Percentiles rank a stretch among this genome's conserved stretches.
Conservation (phyloP, 768 basidiomycete genomes). For the Chalciporus pseudorubinellus region DNA sequence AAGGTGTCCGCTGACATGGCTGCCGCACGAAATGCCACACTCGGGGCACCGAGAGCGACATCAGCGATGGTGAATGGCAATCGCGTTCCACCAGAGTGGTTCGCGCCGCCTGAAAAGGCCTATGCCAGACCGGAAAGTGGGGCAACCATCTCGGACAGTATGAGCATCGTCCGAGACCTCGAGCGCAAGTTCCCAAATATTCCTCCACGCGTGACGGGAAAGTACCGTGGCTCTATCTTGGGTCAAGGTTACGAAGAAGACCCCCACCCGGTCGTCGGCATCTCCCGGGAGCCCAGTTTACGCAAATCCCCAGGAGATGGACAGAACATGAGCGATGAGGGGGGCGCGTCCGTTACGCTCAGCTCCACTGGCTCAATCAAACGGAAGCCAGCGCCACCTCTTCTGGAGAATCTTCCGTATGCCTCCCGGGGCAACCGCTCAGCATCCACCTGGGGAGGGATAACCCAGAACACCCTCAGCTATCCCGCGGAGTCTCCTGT, state of each 20-base stretch:
- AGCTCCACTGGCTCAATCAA: constrained; percentile 26
- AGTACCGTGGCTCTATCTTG: constrained; percentile 25
- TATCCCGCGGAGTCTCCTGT: constrained; percentile 2
- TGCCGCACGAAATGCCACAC: background rate
- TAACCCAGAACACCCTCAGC: constrained; percentile 8
- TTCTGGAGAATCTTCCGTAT: constrained; percentile 16
- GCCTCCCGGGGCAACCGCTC: constrained; percentile 4
- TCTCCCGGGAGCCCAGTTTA: constrained; percentile 25
- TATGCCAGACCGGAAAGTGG: constrained; percentile 22
- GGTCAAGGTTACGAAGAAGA: constrained; percentile 24
- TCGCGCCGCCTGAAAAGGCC: constrained; percentile 5
- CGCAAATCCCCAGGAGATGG: constrained; percentile 1
- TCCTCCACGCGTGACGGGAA: constrained; percentile 36
- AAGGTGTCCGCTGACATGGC: constrained; percentile 12
- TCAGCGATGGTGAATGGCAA: constrained; percentile 5
- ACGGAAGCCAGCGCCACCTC: constrained; percentile 31
- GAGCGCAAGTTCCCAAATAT: constrained; percentile 53
- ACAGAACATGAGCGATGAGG: constrained; percentile 14
- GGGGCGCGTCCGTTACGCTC: constrained; percentile 1
- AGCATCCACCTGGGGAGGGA: constrained; percentile 24
- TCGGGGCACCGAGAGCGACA: constrained; percentile 12
- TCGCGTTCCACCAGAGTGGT: constrained; percentile 11
- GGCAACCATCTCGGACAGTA: constrained; percentile 38
- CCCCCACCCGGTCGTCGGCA: constrained; percentile 19
- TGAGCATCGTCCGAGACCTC: constrained; percentile 49